Evolutionary conservation across 2,329 filamentous ascomycete genomes (phyloP).

Genomic region (Annulohypoxylon truncatum): DNA sequence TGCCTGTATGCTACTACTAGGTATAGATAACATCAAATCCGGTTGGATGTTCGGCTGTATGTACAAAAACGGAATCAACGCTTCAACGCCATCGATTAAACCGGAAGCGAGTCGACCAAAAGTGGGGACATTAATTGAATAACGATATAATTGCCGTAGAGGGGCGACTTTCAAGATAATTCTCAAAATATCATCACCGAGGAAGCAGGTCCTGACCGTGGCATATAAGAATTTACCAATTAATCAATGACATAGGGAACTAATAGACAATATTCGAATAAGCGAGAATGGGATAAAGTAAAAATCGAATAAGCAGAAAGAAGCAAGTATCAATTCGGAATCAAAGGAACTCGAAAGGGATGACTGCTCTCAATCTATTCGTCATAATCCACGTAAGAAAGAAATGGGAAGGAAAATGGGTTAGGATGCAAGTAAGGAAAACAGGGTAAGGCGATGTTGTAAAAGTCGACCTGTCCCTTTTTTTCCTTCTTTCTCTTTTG

Average conservation of each 20-base stretch:
- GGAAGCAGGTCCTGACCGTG: neutral
- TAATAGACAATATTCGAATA: neutral
- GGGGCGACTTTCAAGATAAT: neutral
- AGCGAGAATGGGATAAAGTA: neutral
- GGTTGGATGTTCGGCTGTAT: slow-evolving; percentile 29
- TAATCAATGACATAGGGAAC: neutral
- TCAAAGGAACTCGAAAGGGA: slow-evolving; percentile 4
- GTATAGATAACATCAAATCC: slow-evolving; percentile 18
- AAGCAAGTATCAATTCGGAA: slow-evolving; percentile 17
- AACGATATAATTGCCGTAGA: slow-evolving; percentile 29
- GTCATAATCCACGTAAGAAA: slow-evolving; percentile 13
- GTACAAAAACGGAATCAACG: slow-evolving; percentile 30
- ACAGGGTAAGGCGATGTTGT: slow-evolving; percentile 9
- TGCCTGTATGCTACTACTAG: neutral
- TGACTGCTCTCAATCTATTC: neutral
- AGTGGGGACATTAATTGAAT: slow-evolving; percentile 19
- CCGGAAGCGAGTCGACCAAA: slow-evolving; percentile 20
- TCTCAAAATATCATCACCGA: neutral
- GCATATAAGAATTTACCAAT: neutral
- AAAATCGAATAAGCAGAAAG: neutral
- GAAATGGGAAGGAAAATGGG: neutral
- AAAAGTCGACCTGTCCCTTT: neutral
- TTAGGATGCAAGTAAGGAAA: neutral
- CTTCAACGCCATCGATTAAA: slow-evolving; percentile 39
- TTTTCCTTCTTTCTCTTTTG: slow-evolving; percentile 17